phyloP scores from a whole-genome alignment of 2,329 filamentous ascomycete genomes.

The Cladophialophora carrionii region DNA sequence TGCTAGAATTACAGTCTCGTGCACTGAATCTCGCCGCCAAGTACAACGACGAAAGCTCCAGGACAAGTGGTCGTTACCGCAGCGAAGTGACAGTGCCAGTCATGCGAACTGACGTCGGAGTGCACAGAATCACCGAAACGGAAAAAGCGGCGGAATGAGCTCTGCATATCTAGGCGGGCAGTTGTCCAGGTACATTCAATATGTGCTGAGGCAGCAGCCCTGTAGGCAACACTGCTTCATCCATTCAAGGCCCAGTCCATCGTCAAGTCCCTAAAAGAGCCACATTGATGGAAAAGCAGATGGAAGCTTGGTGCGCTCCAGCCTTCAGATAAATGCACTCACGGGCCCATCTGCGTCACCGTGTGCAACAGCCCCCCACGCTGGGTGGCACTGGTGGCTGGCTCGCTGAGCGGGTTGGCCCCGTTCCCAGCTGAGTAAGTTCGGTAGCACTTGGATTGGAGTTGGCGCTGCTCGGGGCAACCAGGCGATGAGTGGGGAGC shows the following conservation, averaged over 20 bases:
- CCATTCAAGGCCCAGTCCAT: neutral
- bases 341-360: neutral
- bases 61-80: neutral
- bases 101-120: neutral
- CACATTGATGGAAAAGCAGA: neutral
- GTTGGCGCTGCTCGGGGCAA: neutral
- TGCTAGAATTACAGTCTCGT: slow-evolving; percentile 2
- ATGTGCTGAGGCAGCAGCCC: neutral
- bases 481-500: neutral
- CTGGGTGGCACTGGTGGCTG: neutral
- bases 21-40: neutral
- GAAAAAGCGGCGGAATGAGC: neutral
- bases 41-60: neutral
- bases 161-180: neutral
- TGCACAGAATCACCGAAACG: neutral
- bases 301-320: neutral
- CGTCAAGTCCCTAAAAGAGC: neutral
- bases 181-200: neutral
- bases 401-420: neutral
- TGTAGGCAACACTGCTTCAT: neutral
- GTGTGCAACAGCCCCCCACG: neutral
- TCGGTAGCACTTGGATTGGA: neutral
- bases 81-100: neutral
- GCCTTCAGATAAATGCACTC: neutral
- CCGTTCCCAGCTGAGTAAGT: neutral